Percentiles rank a stretch among this genome's conserved stretches.
phyloP scores from a whole-genome alignment of 2,329 filamentous ascomycete species.

The Fusarium anguioides region DNA sequence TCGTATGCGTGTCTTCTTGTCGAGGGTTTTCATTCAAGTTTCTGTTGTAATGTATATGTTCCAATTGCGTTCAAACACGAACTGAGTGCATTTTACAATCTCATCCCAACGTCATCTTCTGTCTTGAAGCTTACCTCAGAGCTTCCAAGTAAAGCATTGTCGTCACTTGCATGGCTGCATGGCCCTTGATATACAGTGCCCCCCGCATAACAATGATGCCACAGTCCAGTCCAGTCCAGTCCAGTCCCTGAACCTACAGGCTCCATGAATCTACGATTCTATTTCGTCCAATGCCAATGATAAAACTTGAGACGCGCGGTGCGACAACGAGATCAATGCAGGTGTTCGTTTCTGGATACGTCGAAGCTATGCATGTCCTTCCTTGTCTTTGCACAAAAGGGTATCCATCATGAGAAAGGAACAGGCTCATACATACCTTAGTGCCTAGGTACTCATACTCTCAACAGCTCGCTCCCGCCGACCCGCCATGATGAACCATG shows the following conservation, averaged over 20 bases:
- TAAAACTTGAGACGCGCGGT: conserved; percentile 22
- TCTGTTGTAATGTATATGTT: background rate
- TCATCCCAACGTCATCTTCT: conserved; percentile 17
- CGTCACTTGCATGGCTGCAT: conserved; percentile 22
- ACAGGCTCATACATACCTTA: background rate
- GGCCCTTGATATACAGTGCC: conserved; percentile 41
- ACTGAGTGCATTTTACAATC: conserved; percentile 33
- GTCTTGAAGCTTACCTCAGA: conserved; percentile 15
- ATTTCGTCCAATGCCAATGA: background rate
- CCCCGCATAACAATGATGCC: conserved; percentile 45
- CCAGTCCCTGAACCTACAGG: background rate
- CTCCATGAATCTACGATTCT: conserved; percentile 18
- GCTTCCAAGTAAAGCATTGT: conserved; percentile 14
- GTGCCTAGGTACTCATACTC: background rate
- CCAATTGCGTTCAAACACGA: background rate
- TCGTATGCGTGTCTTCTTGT: background rate
- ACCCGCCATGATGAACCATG: conserved; percentile 34
- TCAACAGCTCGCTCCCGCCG: conserved; percentile 18
- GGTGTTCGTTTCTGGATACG: background rate
- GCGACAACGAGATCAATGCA: conserved; percentile 7
- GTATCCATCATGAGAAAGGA: background rate
- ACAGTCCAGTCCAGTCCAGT: conserved; percentile 31
- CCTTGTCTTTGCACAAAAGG: background rate
- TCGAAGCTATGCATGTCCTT: background rate
- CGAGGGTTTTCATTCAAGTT: background rate